Evolutionary conservation across 1,284 basidiomycete species (phyloP), one percentile per base, ranked within the genome.

Genomic region (Malassezia sympodialis): DNA sequence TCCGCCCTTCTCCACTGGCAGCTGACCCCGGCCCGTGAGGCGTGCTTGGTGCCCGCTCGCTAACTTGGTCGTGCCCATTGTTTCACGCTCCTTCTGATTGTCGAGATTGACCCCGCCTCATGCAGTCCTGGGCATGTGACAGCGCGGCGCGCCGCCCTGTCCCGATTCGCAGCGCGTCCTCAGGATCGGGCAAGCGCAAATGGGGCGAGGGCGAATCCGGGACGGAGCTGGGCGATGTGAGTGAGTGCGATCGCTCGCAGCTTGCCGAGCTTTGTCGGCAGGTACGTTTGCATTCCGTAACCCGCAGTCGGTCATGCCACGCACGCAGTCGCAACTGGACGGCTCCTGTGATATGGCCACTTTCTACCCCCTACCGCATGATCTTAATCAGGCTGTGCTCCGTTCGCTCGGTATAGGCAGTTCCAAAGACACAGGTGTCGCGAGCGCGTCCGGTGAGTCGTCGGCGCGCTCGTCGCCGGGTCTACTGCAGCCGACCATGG

Each of bases 361-460:
- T 41, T 68, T 68, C 35, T 64, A 64, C 19, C 66, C 66, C 6
- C 40, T 68, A 2, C 66, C 66, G 0, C 52, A 54, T 1, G 60
- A 64, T 27, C 59, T 66, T 8, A 64, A 62, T 23, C 53, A 56
- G 44, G 59, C 62, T 24, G 55, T 68, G 34, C 59, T 67, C 0
- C 51, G 60, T 7, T 65, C 63, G 55, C 51, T 66, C 10, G 57
- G 59, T 6, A 49, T 58, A 21, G 57, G 48, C 17, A 15, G 37
- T 17, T 50, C 48, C 6, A 39, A n/a, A 19, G 24, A 45, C 4
- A 8, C 48, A 10, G 51, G 53, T 5, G 58, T 63, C 14, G 60
- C 57, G 32, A 34, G 1, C 56, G 57, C 8, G 52, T 14, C 26
- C 6, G 10, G 56, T 21, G 56, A 56, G 14, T 56, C 60, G 8